Base-by-base conservation (phyloP, 2,329 filamentous ascomycete species). In the Pezicula radicicola region DNA sequence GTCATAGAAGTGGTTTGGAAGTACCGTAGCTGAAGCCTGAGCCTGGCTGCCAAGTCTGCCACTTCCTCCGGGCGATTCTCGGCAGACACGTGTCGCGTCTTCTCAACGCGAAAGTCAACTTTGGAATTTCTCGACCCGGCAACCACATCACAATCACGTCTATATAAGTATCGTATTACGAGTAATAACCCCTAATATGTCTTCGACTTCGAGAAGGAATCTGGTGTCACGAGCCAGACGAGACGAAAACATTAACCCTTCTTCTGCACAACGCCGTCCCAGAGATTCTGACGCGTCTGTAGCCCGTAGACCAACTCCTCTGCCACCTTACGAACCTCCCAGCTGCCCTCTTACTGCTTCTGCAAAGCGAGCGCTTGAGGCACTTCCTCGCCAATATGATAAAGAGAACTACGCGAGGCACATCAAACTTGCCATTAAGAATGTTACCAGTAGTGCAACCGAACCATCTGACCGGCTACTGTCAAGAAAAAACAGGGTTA, bases 381-480 rank as follows among this genome's bases (percentile, higher is more conserved):
- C 66, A 0, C 65, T 87, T 4, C 63, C 72, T 6, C 63, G 71
- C 16, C 68, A 67, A 4, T 66, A 72, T 9, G 66, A 72, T 16
- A 63, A 78, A 8, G 60, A 64, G 1, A 69, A 71, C 16, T 67
- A 85, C 1, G 75, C 76, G 39, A 70, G 70, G 2, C 74, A 81
- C 41, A 66, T 83, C 21, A 66, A 70, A 19, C 63, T 72, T 27
- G 78, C 79, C 0, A 69, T 71, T 2, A 62, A 69, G 1, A 67
- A 70, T n/a, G 64, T 87, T 5, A 75, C 72, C 2, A 67, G 72
- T 5, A 69, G 72, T 2, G 80, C 77, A 0, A 76, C 70, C 2
- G 73, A 75, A n/a, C 72, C 81, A 36, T 84, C 85, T 51, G 83
- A 85, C 52, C 73, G 73, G 12, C 61, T 82, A 3, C 59, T 56